Base-by-base conservation (phyloP, 2,329 filamentous ascomycete genomes). In the Ophiostoma populinum region DNA sequence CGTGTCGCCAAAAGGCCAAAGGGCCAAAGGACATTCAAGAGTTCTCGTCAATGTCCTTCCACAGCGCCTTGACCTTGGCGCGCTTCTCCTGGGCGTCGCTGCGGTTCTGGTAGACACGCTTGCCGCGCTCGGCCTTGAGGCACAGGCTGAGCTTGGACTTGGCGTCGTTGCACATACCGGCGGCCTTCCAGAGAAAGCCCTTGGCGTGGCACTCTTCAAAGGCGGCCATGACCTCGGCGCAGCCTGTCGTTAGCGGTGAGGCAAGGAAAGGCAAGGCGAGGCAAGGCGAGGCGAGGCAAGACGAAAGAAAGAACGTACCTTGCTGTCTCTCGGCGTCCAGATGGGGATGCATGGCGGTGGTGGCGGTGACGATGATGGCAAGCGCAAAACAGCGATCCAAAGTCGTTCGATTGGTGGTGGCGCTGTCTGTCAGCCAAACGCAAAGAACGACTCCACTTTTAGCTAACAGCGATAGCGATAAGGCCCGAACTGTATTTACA, bases 191-290 rank as follows among this genome's bases (percentile, higher is more conserved):
- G 39, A 98, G 59, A 59, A 98, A 98, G 36, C 90, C 90, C 40
- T 70, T 70, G 21, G 81, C 80, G 53, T 98, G 90, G 61, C 90
- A 98, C 62, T 94, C 83, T 51, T 95, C 90, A 46, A 98, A 81
- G 32, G 81, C 80, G 34, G 66, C 76, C 74, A 95, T 93, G 54
- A 98, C 73, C 47, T 92, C 85, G 56, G 87, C 82, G 68, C 90
- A 98, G 50, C 79, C 90, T 98, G 49, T 15, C 7, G 29, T 34
- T 37, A 37, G 16, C 15, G 10, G 18, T 26, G 4, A 3, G 11
- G 7, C 17, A 3, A 2, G 5, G 5, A 8, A n/a, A 26, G 24
- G n/a, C 7, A 12, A 10, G 11, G 10, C 7, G 1, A 19, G 10
- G 18, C 24, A 7, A 3, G 11, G 7, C 17, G 2, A 2, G 5